Base-by-base conservation (phyloP, 2,329 filamentous ascomycete species). In the Helminthosporium solani region DNA sequence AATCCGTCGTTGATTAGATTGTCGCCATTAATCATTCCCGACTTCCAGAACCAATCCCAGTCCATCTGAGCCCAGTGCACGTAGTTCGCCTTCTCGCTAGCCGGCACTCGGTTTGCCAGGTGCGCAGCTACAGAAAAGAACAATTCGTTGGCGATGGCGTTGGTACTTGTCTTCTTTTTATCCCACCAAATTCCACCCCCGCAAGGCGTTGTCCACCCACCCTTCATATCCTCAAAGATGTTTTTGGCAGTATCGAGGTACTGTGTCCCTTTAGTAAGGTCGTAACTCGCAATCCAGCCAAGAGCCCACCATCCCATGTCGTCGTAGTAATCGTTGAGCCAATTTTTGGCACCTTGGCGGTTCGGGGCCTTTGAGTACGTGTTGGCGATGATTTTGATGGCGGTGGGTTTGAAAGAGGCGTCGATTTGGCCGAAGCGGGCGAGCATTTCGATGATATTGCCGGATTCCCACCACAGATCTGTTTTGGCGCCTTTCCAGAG, bases 231-330 rank as follows among this genome's bases (percentile, higher is more conserved):
- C 21, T 78, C 72, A 54, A 82, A 83, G 45, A 84, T 75, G 27
- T 71, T 63, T 44, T 74, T 72, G 7, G 81, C 79, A 5, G 75
- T 72, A 37, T 79, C 60, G 31, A 85, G 76, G 52, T 81, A 85
- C n/a, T 73, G 70, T 2, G 52, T 28, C 35, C 83, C 70, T 2
- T 70, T 66, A 0, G 80, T 81, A 14, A 80, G 67, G 56, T 85
- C 82, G 56, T 75, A 82, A 3, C 78, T 71, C 19, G 77, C 74
- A 42, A 84, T 78, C 73, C 81, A 77, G 15, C 73, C 81, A 47
- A 84, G 71, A 8, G 76, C 80, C 82, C 82, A 85, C 82, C 82
- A 84, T n/a, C 79, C 76, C 58, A 81, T 78, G 56, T 84, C 82
- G 51, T 85, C 82, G 52, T 81, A 82, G 47, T 68, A 82, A 6